Evolutionary conservation across 345 rosid species (phyloP), one percentile per base, ranked within the genome.

Genomic region (Salix dunnii): DNA sequence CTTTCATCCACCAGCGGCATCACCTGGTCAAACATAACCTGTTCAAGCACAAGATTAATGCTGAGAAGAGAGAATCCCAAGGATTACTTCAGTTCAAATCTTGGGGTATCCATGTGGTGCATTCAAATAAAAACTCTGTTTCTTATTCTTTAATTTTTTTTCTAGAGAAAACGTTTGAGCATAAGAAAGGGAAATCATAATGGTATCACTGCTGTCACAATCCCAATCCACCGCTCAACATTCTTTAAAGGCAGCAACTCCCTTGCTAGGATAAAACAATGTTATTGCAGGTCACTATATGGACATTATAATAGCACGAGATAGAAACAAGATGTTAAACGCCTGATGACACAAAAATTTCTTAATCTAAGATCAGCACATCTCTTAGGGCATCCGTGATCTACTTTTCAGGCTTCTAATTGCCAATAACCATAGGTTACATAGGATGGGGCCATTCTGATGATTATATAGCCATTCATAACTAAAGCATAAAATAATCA

Each of bases 11-110:
- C 87, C 78, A 96, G 87, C 21, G 99, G 98, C 90, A 96, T 88
- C 99, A 96, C 92, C 76, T 92, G 97, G 81, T 96, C 98, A 84
- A 96, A 72, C 99, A 93, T 93, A 55, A 93, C 99, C 99, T 95
- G 89, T 70, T 38, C 43, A 68, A 21, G 69, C 33, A 70, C 53
- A 42, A 58, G 25, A 58, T 5, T 36, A 40, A 65, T n/a, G 49
- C 35, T 5, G 43, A 28, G 33, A 60, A 33, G 64, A 2, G 20
- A 20, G 23, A 53, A 53, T 23, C 20, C 55, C 55, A 51, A 18
- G 21, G 58, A 51, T 51, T 51, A 20, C 8, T 6, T 53, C 60
- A 53, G 60, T 53, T 53, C 60, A 53, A 20, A 20, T 6, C 60
- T 53, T 53, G 60, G 60, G 21, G 36, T 6, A 53, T 20, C 25